Evolutionary conservation across 2,329 filamentous ascomycete genomes (phyloP).

Genomic region (Hypoxylon sp.): DNA sequence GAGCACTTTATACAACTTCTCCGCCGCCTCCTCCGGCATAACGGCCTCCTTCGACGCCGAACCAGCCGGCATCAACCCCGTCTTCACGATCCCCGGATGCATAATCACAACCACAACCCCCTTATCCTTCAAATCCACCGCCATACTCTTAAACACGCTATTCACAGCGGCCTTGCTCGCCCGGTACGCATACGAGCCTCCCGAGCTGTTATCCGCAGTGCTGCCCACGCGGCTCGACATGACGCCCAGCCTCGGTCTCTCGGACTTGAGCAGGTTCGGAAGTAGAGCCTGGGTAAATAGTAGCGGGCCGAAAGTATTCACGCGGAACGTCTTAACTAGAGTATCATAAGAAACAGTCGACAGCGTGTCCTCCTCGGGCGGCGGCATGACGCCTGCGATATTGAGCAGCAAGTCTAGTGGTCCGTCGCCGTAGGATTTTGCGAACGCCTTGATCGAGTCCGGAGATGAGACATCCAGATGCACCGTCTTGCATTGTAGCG

Average conservation of each 20-base stretch:
- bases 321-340: conserved; percentile 4
- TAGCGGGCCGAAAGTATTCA: conserved; percentile 29
- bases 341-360: conserved; percentile 4
- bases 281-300: conserved; percentile 19
- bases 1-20: conserved; percentile 55
- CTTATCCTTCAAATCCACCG: conserved; percentile 29
- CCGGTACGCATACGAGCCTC: conserved; percentile 28
- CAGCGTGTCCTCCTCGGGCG: conserved; percentile 4
- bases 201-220: conserved; percentile 19
- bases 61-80: conserved; percentile 51
- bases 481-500: conserved; percentile 21
- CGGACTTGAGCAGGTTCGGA: conserved; percentile 21
- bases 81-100: conserved; percentile 56
- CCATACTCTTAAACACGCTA: conserved; percentile 27
- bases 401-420: conserved; percentile 25
- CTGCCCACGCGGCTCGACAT: conserved; percentile 30
- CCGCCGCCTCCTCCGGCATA: conserved; percentile 61
- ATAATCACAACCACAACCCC: conserved; percentile 29
- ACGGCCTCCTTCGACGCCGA: conserved; percentile 56
- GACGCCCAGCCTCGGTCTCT: conserved; percentile 12
- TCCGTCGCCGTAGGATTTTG: conserved; percentile 1
- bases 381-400: conserved; percentile 21
- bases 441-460: conserved; percentile 21
- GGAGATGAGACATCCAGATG: conserved; percentile 25
- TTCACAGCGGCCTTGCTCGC: conserved; percentile 31